Evolutionary conservation across 148 eudicot species (phyloP), one percentile per base, ranked within the genome.

Genomic region (Polygonum maritimum): DNA sequence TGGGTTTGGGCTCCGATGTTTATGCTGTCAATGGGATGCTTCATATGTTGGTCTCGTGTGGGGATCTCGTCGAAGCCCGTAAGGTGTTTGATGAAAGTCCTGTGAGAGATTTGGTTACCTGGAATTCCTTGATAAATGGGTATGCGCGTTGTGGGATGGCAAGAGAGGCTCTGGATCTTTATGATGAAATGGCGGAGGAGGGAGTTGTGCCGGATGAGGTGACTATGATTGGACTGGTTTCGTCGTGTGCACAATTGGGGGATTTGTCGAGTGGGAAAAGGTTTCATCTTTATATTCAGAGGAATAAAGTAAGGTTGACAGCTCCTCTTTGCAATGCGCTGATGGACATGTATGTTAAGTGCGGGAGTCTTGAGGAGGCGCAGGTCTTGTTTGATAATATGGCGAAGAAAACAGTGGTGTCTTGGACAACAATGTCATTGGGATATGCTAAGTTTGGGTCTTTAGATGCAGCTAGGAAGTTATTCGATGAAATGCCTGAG

Each of bases 121-220:
- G 89, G 90, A 89, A 84, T 48, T 79, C 90, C 54, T 85, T 89
- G 86, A 81, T 87, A 4, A 84, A 84, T 80, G 90, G 92, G 2
- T 89, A 85, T 82, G 88, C 83, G 39, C 82, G 80, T 76, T 78
- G 82, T 77, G 90, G 90, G 49, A 52, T 54, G 74, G 78, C 63
- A 4, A 14, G 45, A 54, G 80, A 89, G 63, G 89, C 90, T 0
- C 71, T 89, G 77, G 41, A 38, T 45, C 74, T 89, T 44, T 89
- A 76, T 79, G 79, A 76, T 39, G 90, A 87, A 49, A 87, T 89
- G 90, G 54, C 49, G 79, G 75, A 11, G 52, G 78, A 83, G 38
- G 75, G 85, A 19, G 79, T 87, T 78, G 65, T 47, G 74, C 86
- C 89, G 1, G 90, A 89, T 74, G 89, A 82, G 78, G 83, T 89